Conservation (phyloP, 768 basidiomycete species). For the Xanthoconium purpureum region DNA sequence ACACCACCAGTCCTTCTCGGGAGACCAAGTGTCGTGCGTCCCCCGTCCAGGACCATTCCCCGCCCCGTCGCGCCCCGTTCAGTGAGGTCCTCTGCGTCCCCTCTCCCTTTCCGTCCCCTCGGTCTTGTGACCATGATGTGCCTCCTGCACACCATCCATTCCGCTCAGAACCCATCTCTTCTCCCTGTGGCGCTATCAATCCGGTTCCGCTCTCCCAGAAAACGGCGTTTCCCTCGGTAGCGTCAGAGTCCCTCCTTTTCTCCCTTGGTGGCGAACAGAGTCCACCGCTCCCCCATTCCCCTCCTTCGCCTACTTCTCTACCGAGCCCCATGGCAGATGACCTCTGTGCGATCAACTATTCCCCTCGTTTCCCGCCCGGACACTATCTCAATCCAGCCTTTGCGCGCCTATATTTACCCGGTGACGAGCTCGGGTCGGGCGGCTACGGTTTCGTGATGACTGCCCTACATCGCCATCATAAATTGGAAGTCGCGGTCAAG, state of each 20-base stretch:
- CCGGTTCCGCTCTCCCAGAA: not conserved
- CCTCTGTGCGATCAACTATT: slow-evolving; percentile 31
- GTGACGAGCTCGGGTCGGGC: slow-evolving; percentile 82
- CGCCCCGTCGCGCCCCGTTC: not conserved
- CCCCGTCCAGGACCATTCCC: not conserved
- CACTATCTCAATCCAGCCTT: slow-evolving; percentile 64
- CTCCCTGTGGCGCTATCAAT: not conserved
- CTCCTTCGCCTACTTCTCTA: not conserved
- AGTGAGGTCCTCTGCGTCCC: not conserved
- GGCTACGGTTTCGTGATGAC: slow-evolving; percentile 97
- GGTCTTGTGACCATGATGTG: not conserved
- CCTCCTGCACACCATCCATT: not conserved
- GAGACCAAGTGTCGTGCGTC: not conserved
- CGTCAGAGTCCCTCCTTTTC: slow-evolving; percentile 24
- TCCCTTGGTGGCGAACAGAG: slow-evolving; percentile 8
- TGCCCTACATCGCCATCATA: slow-evolving; percentile 58
- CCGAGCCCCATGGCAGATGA: slow-evolving; percentile 1
- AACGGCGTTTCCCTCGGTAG: not conserved
- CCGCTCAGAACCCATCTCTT: not conserved
- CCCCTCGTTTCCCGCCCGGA: slow-evolving; percentile 54
- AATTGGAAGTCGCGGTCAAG: slow-evolving; percentile 85
- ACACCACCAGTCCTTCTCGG: not conserved
- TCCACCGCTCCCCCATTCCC: slow-evolving; percentile 3
- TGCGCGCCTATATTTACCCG: slow-evolving; percentile 55
- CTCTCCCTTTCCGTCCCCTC: not conserved